phyloP scores from a whole-genome alignment of 2,329 filamentous ascomycete genomes.

The Scortechinia acanthostroma region DNA sequence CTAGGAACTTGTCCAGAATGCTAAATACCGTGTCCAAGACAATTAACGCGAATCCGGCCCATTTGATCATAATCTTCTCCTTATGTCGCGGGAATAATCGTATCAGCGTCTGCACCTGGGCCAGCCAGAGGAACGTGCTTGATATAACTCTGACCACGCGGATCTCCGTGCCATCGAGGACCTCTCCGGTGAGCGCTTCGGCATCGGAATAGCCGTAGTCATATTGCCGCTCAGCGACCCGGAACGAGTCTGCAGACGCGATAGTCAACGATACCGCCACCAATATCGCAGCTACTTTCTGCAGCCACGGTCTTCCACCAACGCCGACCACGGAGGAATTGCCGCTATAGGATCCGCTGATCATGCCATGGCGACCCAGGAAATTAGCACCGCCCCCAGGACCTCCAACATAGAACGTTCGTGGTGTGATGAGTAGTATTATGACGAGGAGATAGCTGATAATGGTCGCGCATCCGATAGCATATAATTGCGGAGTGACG shows the following conservation, averaged over 20 bases:
- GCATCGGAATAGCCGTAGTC: slow-evolving; percentile 53
- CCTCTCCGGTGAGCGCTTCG: slow-evolving; percentile 43
- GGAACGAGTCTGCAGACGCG: slow-evolving; percentile 57
- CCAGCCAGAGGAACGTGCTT: slow-evolving; percentile 63
- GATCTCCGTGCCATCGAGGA: slow-evolving; percentile 54
- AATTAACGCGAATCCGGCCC: slow-evolving; percentile 60
- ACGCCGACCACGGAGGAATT: slow-evolving; percentile 47
- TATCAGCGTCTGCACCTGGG: slow-evolving; percentile 61
- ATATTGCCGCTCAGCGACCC: slow-evolving; percentile 51
- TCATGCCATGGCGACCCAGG: slow-evolving; percentile 48
- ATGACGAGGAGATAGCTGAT: slow-evolving; percentile 61
- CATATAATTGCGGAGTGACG: slow-evolving; percentile 56
- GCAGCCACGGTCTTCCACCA: slow-evolving; percentile 56
- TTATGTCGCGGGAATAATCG: slow-evolving; percentile 61
- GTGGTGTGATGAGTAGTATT: slow-evolving; percentile 59
- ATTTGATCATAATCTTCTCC: slow-evolving; percentile 65
- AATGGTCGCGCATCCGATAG: slow-evolving; percentile 55
- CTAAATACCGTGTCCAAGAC: slow-evolving; percentile 57
- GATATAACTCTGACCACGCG: slow-evolving; percentile 56
- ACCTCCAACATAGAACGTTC: slow-evolving; percentile 55
- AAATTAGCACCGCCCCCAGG: slow-evolving; percentile 30
- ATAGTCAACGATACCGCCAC: slow-evolving; percentile 47
- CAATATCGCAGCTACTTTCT: slow-evolving; percentile 18
- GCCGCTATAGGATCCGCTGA: slow-evolving; percentile 44
- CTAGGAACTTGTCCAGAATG: slow-evolving; percentile 52